Conservation (phyloP, 768 basidiomycete genomes). For the Sporobolomyces pararoseus region DNA sequence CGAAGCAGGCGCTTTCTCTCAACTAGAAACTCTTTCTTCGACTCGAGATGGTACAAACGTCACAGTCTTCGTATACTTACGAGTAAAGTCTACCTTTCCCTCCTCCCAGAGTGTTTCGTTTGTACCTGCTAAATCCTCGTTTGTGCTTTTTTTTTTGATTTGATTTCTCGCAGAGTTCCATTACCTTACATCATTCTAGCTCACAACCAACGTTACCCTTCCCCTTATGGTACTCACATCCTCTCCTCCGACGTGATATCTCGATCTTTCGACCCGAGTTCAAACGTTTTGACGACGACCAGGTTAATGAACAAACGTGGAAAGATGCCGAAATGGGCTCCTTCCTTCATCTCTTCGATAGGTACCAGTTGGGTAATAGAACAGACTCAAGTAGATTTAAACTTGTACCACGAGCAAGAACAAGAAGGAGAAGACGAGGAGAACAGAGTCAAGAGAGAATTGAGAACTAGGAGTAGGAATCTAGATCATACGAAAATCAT, state of each 20-base stretch:
- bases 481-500: conserved; percentile 91
- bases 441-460: too few species aligned
- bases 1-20: neutral
- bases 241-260: conserved; percentile 93
- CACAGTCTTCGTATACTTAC: conserved; percentile 6
- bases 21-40: neutral
- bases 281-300: conserved; percentile 72
- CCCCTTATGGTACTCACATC: conserved; percentile 89
- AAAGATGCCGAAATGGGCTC: conserved; percentile 86
- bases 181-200: conserved; percentile 89
- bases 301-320: conserved; percentile 89
- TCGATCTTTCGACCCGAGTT: conserved; percentile 56
- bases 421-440: too few species aligned
- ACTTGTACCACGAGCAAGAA: conserved; percentile 51
- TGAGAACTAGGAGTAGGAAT: conserved; percentile 78
- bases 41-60: conserved; percentile 8
- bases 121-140: too few species aligned
- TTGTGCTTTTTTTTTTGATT: neutral
- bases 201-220: conserved; percentile 92
- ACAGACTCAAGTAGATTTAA: conserved; percentile 88
- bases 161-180: conserved; percentile 64
- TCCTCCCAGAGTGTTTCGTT: too few species aligned
- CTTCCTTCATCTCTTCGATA: conserved; percentile 71
- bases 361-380: conserved; percentile 93
- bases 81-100: neutral